These are phyloP conservation scores for Suillus luteus DNA, from an alignment of 768 basidiomycete species.

Conservation along the genomic window DNA sequence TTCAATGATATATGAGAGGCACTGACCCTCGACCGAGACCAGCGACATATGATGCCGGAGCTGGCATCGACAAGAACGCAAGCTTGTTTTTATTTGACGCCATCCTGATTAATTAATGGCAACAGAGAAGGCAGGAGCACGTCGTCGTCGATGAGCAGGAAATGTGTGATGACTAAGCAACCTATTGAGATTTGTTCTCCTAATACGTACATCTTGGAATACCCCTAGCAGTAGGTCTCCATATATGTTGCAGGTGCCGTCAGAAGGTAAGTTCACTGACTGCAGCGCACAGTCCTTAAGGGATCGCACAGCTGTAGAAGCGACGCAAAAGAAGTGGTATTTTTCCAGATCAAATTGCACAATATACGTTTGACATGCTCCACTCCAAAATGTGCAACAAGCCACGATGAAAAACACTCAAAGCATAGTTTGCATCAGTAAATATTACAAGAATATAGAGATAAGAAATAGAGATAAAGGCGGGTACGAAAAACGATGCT, in stretches of 20 bases:
- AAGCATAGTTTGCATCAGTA: not conserved
- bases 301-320: not conserved
- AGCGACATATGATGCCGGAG: constrained; percentile 96
- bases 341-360: not conserved
- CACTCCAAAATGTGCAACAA: not conserved
- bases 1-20: not conserved
- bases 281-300: not conserved
- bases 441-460: not conserved
- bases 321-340: not conserved
- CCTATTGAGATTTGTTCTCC: not conserved
- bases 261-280: not conserved
- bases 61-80: constrained; percentile 88
- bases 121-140: not conserved
- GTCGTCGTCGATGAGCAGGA: constrained; percentile 4
- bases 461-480: not conserved
- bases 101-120: constrained; percentile 31
- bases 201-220: too few species aligned
- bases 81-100: constrained; percentile 71
- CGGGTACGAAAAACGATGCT: not conserved
- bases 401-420: not conserved
- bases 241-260: not conserved
- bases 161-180: constrained; percentile 5
- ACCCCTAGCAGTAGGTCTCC: too few species aligned
- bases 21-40: constrained; percentile 95
- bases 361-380: not conserved